A percentile compares a stretch with the other conserved stretches of the same genome.
phyloP scores from a whole-genome alignment of 1,284 basidiomycete genomes.

The Meira miltonrushii region DNA sequence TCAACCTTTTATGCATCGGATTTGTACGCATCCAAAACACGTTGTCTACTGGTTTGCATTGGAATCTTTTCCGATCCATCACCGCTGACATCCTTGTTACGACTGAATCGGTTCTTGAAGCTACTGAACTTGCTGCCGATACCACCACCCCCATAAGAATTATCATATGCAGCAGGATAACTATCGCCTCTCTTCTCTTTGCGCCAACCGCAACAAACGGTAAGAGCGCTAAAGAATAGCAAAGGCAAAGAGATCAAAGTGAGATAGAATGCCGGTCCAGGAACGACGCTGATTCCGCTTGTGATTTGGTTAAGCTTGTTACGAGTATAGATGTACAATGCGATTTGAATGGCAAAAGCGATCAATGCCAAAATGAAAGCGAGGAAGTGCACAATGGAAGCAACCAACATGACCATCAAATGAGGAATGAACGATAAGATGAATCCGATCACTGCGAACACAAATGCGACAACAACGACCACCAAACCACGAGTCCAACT shows the following conservation, averaged over 20 bases:
- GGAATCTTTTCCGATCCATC: conserved; percentile 9
- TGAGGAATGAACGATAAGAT: conserved; percentile 12
- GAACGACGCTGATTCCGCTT: conserved; percentile 9
- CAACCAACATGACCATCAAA: conserved; percentile 11
- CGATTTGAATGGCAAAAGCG: conserved; percentile 15
- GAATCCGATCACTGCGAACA: conserved; percentile 13
- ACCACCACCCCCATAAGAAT: not conserved
- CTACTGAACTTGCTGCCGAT: not conserved
- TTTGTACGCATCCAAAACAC: conserved; percentile 16
- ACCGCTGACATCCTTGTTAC: conserved; percentile 7
- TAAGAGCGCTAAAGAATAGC: conserved; percentile 15
- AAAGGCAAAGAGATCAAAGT: conserved; percentile 19
- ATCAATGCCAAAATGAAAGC: conserved; percentile 11
- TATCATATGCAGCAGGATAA: conserved; percentile 1
- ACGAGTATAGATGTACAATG: conserved; percentile 14
- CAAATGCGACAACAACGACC: conserved; percentile 13
- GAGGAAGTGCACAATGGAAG: conserved; percentile 11
- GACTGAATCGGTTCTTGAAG: not conserved
- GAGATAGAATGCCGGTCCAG: conserved; percentile 18
- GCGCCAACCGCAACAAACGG: conserved; percentile 20
- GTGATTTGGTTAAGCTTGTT: conserved; percentile 13
- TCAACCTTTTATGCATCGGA: conserved; percentile 17
- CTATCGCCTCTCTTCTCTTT: conserved; percentile 3
- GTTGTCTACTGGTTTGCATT: conserved; percentile 12
- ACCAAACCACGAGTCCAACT: conserved; percentile 14